A percentile compares a stretch with the other conserved stretches of the same genome.
These are phyloP conservation scores for Cordyceps fumosorosea DNA, from an alignment of 2,329 filamentous ascomycete species.

Conservation along the genomic window DNA sequence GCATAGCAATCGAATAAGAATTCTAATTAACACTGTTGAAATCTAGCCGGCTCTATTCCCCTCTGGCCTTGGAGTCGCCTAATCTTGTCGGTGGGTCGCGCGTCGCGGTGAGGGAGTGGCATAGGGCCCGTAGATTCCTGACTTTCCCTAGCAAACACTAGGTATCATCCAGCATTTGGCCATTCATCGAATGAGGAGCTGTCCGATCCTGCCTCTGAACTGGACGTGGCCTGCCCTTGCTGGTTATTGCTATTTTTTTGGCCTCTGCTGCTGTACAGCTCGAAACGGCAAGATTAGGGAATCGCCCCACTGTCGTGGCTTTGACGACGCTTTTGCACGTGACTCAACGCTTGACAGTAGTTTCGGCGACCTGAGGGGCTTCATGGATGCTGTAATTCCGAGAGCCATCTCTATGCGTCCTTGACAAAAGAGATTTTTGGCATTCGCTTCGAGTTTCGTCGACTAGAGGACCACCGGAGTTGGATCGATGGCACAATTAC, in stretches of 20 bases:
- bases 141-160: not conserved
- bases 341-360: conserved; percentile 8
- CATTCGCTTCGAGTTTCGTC: not conserved
- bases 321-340: conserved; percentile 9
- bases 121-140: not conserved
- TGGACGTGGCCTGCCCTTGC: not conserved
- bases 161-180: no score
- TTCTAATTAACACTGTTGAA: not conserved
- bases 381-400: conserved; percentile 7
- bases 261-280: not conserved
- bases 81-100: not conserved
- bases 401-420: not conserved
- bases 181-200: not conserved
- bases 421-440: not conserved
- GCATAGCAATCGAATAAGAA: not conserved
- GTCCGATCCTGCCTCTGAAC: not conserved
- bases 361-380: conserved; percentile 14
- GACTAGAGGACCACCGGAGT: not conserved
- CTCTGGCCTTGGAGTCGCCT: not conserved
- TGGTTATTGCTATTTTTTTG: not conserved
- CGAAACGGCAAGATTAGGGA: conserved; percentile 11
- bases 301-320: conserved; percentile 4
- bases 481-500: not conserved
- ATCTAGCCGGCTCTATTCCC: not conserved
- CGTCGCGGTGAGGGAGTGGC: no score